Percentiles rank a stretch among this genome's conserved stretches.
phyloP scores from a whole-genome alignment of 139 green algal species.

The Chlorella sorokiniana region DNA sequence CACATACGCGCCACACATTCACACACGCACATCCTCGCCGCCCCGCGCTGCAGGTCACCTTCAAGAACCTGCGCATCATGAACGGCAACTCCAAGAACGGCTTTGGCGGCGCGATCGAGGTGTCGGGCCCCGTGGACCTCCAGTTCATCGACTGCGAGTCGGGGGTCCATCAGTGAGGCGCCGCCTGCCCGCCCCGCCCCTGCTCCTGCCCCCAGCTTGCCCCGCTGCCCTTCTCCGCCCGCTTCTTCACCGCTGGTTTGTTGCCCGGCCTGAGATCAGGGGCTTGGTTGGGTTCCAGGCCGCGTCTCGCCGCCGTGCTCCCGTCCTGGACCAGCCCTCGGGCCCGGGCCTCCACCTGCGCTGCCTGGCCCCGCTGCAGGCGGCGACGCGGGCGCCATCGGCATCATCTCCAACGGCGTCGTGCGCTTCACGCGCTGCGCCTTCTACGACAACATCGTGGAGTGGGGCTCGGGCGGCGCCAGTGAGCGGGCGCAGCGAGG shows the following conservation, averaged over 20 bases:
- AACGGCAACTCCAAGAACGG: conserved; percentile 24
- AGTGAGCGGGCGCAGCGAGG: not conserved
- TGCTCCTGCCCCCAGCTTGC: too few relatives aligned
- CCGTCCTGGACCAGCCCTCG: too few relatives aligned
- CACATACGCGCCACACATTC: not conserved
- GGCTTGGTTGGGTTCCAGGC: too few relatives aligned
- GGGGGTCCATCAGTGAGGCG: conserved; percentile 12
- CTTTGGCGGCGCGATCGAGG: conserved; percentile 17
- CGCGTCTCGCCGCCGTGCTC: too few relatives aligned
- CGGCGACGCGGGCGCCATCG: conserved; percentile 27
- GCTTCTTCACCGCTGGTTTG: too few relatives aligned
- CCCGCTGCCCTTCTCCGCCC: too few relatives aligned
- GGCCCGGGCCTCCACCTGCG: too few relatives aligned
- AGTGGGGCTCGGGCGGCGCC: conserved; percentile 30
- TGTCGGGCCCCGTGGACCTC: conserved; percentile 28
- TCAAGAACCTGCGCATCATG: conserved; percentile 40
- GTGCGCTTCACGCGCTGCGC: conserved; percentile 22
- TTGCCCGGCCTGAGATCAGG: too few relatives aligned
- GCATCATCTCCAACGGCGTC: not conserved
- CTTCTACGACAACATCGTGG: conserved; percentile 34
- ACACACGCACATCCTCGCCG: not conserved
- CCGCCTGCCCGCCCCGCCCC: too few relatives aligned
- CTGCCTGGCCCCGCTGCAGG: conserved; percentile 17
- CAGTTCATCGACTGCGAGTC: conserved; percentile 41
- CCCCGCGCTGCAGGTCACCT: not conserved